phyloP scores from a whole-genome alignment of 1,284 basidiomycete species.

The Puccinia horiana region DNA sequence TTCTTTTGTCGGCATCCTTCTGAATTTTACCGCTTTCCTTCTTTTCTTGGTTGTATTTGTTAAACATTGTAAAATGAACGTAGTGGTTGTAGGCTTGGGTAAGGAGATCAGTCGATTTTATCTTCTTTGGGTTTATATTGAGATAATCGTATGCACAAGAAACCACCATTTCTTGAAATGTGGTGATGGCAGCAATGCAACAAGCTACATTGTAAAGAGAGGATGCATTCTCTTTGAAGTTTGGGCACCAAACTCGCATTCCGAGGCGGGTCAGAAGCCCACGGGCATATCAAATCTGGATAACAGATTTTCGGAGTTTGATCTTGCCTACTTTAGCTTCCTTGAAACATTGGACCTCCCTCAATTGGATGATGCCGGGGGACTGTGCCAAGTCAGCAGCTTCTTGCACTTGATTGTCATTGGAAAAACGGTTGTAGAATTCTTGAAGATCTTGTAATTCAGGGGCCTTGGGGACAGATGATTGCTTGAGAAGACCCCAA shows the following conservation, averaged over 20 bases:
- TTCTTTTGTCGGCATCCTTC: not conserved
- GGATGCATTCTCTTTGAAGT: not conserved
- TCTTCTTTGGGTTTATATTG: constrained; percentile 6
- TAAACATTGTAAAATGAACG: not conserved
- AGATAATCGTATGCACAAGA: constrained; percentile 19
- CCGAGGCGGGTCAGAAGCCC: constrained; percentile 14
- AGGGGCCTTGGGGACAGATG: not conserved
- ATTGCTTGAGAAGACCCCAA: constrained; percentile 29
- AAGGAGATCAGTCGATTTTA: not conserved
- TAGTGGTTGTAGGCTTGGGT: constrained; percentile 32
- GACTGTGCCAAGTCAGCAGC: not conserved
- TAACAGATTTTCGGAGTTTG: not conserved
- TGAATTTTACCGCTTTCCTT: constrained; percentile 2
- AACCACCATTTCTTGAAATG: constrained; percentile 3
- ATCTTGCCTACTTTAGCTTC: not conserved
- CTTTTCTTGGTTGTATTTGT: constrained; percentile 27
- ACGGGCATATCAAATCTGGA: constrained; percentile 27
- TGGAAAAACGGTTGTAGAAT: constrained; percentile 17
- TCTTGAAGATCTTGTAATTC: not conserved
- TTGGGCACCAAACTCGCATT: constrained; percentile 16
- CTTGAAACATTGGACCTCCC: not conserved
- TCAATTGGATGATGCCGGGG: not conserved
- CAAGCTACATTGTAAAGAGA: too few relatives aligned
- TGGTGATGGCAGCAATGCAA: constrained; percentile 14
- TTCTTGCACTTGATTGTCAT: not conserved